Conservation (phyloP, 192 early-diverging fungal genomes). For the Chytriomyces sp. region DNA sequence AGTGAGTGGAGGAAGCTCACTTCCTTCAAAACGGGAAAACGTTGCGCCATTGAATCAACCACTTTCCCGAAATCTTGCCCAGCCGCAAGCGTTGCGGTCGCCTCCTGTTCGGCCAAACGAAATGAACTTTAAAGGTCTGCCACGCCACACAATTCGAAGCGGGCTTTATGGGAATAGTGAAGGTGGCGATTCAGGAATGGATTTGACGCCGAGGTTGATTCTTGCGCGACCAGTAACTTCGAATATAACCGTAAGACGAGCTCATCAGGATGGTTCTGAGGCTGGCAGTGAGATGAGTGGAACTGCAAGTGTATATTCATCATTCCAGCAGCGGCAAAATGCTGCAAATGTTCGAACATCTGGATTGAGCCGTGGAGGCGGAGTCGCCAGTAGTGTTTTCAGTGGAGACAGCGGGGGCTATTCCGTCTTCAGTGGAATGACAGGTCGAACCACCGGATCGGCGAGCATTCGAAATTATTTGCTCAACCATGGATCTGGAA, state of each 20-base stretch:
- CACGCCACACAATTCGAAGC: slow-evolving; percentile 1
- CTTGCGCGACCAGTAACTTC: slow-evolving; percentile 30
- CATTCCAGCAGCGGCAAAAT: slow-evolving; percentile 12
- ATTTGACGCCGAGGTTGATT: slow-evolving; percentile 25
- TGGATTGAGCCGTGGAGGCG: slow-evolving; percentile 2
- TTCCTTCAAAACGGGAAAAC: neutral
- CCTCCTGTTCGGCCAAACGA: neutral
- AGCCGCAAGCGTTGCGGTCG: neutral
- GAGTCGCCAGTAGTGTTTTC: slow-evolving; percentile 17
- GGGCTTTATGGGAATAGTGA: neutral
- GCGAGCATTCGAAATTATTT: neutral
- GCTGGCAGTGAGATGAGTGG: slow-evolving; percentile 14
- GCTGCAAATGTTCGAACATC: neutral
- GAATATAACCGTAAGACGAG: slow-evolving; percentile 3
- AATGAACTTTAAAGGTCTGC: neutral
- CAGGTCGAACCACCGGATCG: neutral
- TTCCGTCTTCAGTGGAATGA: slow-evolving; percentile 29
- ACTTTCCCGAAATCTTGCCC: neutral
- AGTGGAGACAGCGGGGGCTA: slow-evolving; percentile 26
- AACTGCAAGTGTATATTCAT: slow-evolving; percentile 23
- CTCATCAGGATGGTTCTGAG: slow-evolving; percentile 18
- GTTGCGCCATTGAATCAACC: neutral
- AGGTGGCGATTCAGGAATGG: neutral
- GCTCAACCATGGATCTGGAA: neutral
- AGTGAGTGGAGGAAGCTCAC: neutral